Evolutionary conservation across 1,139 yeast genomes (phyloP).

Genomic region (Candida sanyaensis): DNA sequence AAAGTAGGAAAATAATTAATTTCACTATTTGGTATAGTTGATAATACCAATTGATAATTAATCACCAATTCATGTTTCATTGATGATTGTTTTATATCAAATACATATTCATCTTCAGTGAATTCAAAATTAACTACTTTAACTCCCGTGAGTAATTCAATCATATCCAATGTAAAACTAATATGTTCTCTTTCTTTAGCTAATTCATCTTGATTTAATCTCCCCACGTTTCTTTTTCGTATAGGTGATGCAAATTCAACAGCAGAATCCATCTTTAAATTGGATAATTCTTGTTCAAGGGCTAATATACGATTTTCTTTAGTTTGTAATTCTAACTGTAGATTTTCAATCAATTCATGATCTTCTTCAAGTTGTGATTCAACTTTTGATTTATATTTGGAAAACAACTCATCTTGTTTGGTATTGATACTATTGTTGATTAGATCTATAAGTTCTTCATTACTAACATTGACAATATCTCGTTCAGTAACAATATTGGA

Average conservation of each 20-base stretch:
- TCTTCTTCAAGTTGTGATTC: conserved; percentile 31
- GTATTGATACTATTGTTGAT: conserved; percentile 36
- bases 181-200: conserved; percentile 48
- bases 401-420: conserved; percentile 36
- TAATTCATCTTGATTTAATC: conserved; percentile 28
- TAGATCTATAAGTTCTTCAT: conserved; percentile 30
- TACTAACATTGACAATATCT: conserved; percentile 29
- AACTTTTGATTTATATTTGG: conserved; percentile 29
- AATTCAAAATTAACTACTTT: conserved; percentile 52
- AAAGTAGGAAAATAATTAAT: conserved; percentile 51
- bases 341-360: conserved; percentile 26
- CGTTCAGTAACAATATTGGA: conserved; percentile 24
- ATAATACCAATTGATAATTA: conserved; percentile 40
- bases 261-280: conserved; percentile 6
- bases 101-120: conserved; percentile 42
- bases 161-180: conserved; percentile 54
- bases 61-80: conserved; percentile 33
- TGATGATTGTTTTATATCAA: conserved; percentile 55
- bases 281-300: conserved; percentile 14
- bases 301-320: conserved; percentile 30
- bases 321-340: conserved; percentile 26
- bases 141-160: conserved; percentile 59
- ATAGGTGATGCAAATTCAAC: conserved; percentile 36
- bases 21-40: conserved; percentile 39
- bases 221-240: conserved; percentile 24